Percentiles rank a stretch among this genome's conserved stretches.
These are phyloP conservation scores for Rhizophlyctis rosea DNA, from an alignment of 192 early-diverging fungal genomes.

Conservation along the genomic window DNA sequence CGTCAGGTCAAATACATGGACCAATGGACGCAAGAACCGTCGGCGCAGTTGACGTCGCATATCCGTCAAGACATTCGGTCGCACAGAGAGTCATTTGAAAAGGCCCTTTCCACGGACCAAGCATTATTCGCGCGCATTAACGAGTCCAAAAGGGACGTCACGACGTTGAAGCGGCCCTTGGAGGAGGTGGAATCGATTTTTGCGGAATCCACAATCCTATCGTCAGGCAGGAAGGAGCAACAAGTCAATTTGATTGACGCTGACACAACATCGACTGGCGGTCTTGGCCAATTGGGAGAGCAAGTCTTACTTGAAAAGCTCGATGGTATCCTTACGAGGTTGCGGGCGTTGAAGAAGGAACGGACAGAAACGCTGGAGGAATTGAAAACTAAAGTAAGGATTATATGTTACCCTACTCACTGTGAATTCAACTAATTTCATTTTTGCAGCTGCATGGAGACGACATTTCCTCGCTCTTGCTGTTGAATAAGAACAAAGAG, in stretches of 20 bases:
- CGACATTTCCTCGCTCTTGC: conserved; percentile 79
- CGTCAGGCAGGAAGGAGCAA: background rate
- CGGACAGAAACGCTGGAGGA: conserved; percentile 65
- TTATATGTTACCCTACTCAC: background rate
- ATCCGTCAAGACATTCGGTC: conserved; percentile 75
- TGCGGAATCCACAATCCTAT: conserved; percentile 31
- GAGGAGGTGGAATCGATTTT: conserved; percentile 47
- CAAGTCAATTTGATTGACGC: conserved; percentile 59
- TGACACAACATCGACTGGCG: conserved; percentile 20
- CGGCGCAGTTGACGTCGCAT: conserved; percentile 62
- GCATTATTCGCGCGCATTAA: conserved; percentile 24
- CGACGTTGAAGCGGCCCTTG: conserved; percentile 42
- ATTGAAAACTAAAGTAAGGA: conserved; percentile 67
- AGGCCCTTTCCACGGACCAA: conserved; percentile 60
- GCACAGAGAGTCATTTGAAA: conserved; percentile 73
- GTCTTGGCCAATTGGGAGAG: conserved; percentile 51
- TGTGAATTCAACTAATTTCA: conserved; percentile 2
- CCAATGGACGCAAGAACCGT: conserved; percentile 82
- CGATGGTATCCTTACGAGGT: conserved; percentile 58
- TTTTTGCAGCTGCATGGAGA: conserved; percentile 63
- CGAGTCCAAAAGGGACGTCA: conserved; percentile 43
- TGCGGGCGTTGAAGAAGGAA: conserved; percentile 70
- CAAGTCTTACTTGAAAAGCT: conserved; percentile 60
- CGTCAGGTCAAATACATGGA: conserved; percentile 72
- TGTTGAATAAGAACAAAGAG: conserved; percentile 83